These are phyloP conservation scores for Kazachstania kunashirensis DNA, from an alignment of 805 yeast species.

Conservation along the genomic window DNA sequence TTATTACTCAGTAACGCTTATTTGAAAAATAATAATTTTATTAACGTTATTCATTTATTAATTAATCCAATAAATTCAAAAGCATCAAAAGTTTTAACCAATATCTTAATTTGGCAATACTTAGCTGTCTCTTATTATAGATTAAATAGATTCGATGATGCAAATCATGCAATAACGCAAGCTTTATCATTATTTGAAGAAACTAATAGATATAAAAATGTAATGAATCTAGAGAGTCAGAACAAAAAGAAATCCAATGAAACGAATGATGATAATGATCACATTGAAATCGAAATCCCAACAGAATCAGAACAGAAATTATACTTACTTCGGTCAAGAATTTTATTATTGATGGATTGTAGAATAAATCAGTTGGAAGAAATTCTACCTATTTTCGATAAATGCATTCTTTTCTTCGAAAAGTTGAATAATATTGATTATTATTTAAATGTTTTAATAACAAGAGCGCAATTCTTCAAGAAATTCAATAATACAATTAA, in stretches of 20 bases:
- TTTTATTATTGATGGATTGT: constrained; percentile 10
- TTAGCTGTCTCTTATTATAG: constrained; percentile 18
- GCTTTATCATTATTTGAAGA: constrained; percentile 5
- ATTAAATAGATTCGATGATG: constrained; percentile 17
- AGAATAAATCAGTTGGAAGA: constrained; percentile 5
- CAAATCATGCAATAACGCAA: constrained; percentile 14
- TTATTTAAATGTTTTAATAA: constrained; percentile 13
- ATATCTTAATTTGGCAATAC: constrained; percentile 16
- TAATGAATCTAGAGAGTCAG: neutral
- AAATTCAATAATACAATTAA: constrained; percentile 9
- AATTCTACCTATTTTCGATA: constrained; percentile 11
- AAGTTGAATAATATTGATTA: constrained; percentile 6
- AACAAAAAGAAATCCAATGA: neutral
- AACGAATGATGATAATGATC: neutral
- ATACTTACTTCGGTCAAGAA: constrained; percentile 13
- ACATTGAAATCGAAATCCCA: neutral
- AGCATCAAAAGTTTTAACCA: constrained; percentile 7
- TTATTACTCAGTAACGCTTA: constrained; percentile 13
- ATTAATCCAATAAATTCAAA: constrained; percentile 12
- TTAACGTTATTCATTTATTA: constrained; percentile 11
- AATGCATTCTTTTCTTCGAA: constrained; percentile 9
- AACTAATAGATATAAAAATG: neutral
- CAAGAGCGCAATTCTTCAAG: constrained; percentile 19
- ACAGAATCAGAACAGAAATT: constrained; percentile 3
- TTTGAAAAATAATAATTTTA: constrained; percentile 9